Base-by-base conservation (phyloP, 106 monocot species). In the Allium fistulosum region DNA sequence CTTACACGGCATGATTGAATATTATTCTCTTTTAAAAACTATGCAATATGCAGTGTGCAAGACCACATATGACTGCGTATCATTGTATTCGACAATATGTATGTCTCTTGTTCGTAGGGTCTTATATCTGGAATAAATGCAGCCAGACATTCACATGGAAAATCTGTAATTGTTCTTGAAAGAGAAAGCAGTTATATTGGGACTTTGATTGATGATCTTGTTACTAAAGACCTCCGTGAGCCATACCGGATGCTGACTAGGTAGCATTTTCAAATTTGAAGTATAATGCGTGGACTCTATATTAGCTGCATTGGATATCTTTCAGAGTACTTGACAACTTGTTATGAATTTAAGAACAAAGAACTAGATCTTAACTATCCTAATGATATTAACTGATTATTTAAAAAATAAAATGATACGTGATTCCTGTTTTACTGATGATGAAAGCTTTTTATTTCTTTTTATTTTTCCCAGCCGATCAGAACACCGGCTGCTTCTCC, bases 151-250 rank as follows among this genome's bases (percentile, higher is more conserved):
- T 86, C 97, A 63, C 74, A 64, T 79, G 84, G 89, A 45, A 92
- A 87, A 51, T 77, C 92, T 37, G 68, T 97, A 45, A 75, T 97
- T 17, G 62, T 92, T 79, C 92, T 97, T 79, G 97, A 97, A 67
- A 92, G 97, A 80, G 97, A 97, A 80, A 97, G 97, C 79, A 92
- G 97, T 69, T 97, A 85, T 71, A 83, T 97, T 48, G 97, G 97
- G 17, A 99, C 93, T 69, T 72, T 99, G 60, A 99, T 99, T 63
- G 99, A 99, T 79, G 99, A 99, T 87, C 90, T 99, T 78, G 93
- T 93, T n/a, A 99, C 99, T 49, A 99, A 99, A 80, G 99, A 99
- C 58, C 85, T 99, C 46, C 80, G 92, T 52, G 99, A 99, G 75
- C 99, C 99, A 58, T 99, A 99, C 66, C 92, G 99, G 49, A 90